Percentiles rank a stretch among this genome's conserved stretches.
phyloP scores from a whole-genome alignment of 2,329 filamentous ascomycete species.

The Xylaria sp. region DNA sequence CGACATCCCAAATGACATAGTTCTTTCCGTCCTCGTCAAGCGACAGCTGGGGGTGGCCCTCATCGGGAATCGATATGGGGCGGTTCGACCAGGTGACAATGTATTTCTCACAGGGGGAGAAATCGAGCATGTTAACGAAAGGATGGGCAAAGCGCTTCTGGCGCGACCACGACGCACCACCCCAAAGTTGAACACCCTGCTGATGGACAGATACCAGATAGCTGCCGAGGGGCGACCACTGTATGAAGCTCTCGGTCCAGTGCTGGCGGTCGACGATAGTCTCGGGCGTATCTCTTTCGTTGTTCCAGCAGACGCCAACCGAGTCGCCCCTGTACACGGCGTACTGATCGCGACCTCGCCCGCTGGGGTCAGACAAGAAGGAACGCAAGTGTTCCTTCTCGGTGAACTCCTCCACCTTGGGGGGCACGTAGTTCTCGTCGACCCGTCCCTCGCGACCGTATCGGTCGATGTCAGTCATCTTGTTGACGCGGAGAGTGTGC shows the following conservation, averaged over 20 bases:
- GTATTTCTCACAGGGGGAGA: slow-evolving; percentile 89
- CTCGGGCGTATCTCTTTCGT: slow-evolving; percentile 86
- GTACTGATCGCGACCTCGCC: slow-evolving; percentile 87
- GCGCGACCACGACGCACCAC: slow-evolving; percentile 80
- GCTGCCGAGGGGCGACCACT: slow-evolving; percentile 95
- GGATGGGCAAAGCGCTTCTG: slow-evolving; percentile 93
- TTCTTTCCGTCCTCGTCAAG: slow-evolving; percentile 98
- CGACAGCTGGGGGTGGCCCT: slow-evolving; percentile 74
- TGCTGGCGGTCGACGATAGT: slow-evolving; percentile 84
- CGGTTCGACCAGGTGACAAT: slow-evolving; percentile 94
- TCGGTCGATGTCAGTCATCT: slow-evolving; percentile 94
- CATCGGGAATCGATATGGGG: slow-evolving; percentile 86
- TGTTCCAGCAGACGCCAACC: slow-evolving; percentile 97
- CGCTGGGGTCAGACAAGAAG: slow-evolving; percentile 76
- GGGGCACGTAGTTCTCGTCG: slow-evolving; percentile 82
- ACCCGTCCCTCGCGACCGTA: slow-evolving; percentile 91
- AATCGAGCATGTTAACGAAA: slow-evolving; percentile 91
- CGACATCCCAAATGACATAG: slow-evolving; percentile 97
- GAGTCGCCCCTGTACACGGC: slow-evolving; percentile 88
- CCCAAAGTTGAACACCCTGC: slow-evolving; percentile 97
- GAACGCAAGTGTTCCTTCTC: slow-evolving; percentile 93
- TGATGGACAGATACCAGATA: slow-evolving; percentile 92
- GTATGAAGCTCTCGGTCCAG: slow-evolving; percentile 97
- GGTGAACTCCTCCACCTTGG: slow-evolving; percentile 75
- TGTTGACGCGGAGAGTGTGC: slow-evolving; percentile 93